Base-by-base conservation (phyloP, 78 protist species). In the Chrysochromulina tobinii region DNA sequence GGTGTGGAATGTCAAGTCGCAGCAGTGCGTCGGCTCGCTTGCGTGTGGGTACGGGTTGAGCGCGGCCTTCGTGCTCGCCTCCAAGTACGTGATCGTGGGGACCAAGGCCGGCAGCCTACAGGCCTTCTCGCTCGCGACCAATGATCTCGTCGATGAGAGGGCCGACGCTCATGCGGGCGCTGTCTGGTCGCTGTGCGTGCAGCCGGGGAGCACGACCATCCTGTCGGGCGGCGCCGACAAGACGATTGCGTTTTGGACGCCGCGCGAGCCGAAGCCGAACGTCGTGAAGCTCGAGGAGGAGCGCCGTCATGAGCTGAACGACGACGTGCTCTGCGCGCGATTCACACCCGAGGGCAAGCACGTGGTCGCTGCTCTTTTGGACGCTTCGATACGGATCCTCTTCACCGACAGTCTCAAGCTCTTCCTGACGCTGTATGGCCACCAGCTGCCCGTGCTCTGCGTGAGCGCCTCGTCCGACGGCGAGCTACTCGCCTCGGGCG, bases 381-480 rank as follows among this genome's bases (percentile, higher is more conserved):
- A 98, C 93, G 38, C 91, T 75, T 97, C 98, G 11, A 95, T 98
- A 55, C 92, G 96, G 91, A 88, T 97, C n/a, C n/a, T 90, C 58
- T 96, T 96, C 96, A 92, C 20, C 18, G 99, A 98, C 92, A 54
- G 98, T 55, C 75, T 96, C 68, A 95, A 97, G 90, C 96, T 96
- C 93, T 96, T 86, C 93, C 95, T 99, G 20, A 92, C 98, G 12
- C 91, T 98, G 51, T 99, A 97, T 90, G 99, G 99, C 11, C 99
- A 99, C 96, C 96, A 95, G 94, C 94, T 98, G 61, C 99, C 99
- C 0, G 99, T 96, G 27, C 66, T 95, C 81, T 12, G 96, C 27
- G n/a, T 98, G 67, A 97, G 95, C 88, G 86, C 96, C 64, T 73
- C 95, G 18, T 64, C 93, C 25, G 99, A 79, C 87, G 61, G 64